Evolutionary conservation across 2,329 filamentous ascomycete genomes (phyloP).

Genomic region (Diaporthe humulicola): DNA sequence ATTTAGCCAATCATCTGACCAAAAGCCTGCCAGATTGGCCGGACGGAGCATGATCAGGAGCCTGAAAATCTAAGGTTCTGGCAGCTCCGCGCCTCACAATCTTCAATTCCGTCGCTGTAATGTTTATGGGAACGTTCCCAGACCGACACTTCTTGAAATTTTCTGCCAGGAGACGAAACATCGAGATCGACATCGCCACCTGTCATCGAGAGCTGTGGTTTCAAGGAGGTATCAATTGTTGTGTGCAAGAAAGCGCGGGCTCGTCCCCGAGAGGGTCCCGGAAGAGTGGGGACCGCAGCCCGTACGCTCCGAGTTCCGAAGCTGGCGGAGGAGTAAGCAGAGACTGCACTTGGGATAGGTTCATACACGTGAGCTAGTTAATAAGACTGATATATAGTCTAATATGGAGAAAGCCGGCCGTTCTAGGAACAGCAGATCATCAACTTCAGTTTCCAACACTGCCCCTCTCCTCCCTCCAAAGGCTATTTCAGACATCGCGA

Average conservation of each 20-base stretch:
- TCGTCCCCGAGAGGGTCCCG: conserved; percentile 7
- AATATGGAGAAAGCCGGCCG: not conserved
- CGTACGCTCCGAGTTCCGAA: conserved; percentile 5
- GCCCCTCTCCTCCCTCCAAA: not conserved
- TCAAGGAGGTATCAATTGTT: conserved; percentile 7
- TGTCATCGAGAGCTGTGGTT: not conserved
- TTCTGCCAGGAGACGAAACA: not conserved
- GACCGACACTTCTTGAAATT: not conserved
- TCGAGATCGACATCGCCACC: not conserved
- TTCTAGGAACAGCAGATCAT: not conserved
- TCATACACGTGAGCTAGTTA: not conserved
- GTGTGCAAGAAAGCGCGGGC: conserved; percentile 1
- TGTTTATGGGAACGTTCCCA: not conserved
- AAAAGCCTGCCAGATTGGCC: too few relatives aligned
- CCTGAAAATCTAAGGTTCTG: not conserved
- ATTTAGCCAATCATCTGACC: too few relatives aligned
- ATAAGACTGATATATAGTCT: not conserved
- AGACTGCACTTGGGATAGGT: not conserved
- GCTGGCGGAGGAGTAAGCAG: not conserved
- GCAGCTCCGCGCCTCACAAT: not conserved
- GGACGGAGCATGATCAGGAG: too few relatives aligned
- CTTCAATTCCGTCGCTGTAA: not conserved
- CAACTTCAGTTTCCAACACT: not conserved
- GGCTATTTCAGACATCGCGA: not conserved
- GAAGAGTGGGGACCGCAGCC: not conserved